A percentile compares a stretch with the other conserved stretches of the same genome.
Conservation (phyloP, 208 protist species). For the Trypanosoma cruzi region DNA sequence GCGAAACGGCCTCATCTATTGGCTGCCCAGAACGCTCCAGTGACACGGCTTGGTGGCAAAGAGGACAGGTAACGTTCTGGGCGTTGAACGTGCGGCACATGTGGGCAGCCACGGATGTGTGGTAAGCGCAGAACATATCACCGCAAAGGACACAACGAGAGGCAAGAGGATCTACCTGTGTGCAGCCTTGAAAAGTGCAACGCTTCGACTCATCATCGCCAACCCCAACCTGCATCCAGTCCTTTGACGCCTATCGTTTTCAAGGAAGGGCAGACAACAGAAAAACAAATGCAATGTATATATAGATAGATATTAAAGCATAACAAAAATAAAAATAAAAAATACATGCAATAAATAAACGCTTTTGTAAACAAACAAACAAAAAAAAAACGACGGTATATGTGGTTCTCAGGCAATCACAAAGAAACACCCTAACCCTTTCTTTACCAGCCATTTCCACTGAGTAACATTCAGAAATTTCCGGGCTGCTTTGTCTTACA, state of each 20-base stretch:
- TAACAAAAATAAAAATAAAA: slow-evolving; percentile 6
- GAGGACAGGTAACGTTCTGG: slow-evolving; percentile 40
- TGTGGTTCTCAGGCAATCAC: neutral
- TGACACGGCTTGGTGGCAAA: slow-evolving; percentile 56
- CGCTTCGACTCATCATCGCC: slow-evolving; percentile 71
- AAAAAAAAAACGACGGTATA: neutral
- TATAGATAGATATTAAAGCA: neutral
- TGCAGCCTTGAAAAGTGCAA: slow-evolving; percentile 72
- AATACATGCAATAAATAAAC: neutral
- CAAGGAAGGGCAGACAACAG: neutral
- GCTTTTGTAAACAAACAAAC: neutral
- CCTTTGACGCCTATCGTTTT: neutral
- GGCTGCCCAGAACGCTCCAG: slow-evolving; percentile 54
- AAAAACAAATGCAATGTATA: neutral
- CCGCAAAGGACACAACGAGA: slow-evolving; percentile 71
- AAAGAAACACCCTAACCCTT: neutral
- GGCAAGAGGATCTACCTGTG: slow-evolving; percentile 70
- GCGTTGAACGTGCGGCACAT: slow-evolving; percentile 52
- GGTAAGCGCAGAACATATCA: slow-evolving; percentile 76
- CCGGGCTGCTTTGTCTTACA: neutral
- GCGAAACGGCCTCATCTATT: slow-evolving; percentile 71
- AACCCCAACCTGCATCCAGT: slow-evolving; percentile 81
- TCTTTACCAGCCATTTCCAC: neutral
- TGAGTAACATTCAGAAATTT: neutral
- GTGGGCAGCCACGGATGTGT: slow-evolving; percentile 65